Evolutionary conservation across 805 yeast genomes (phyloP).

Genomic region (Hanseniaspora opuntiae): DNA sequence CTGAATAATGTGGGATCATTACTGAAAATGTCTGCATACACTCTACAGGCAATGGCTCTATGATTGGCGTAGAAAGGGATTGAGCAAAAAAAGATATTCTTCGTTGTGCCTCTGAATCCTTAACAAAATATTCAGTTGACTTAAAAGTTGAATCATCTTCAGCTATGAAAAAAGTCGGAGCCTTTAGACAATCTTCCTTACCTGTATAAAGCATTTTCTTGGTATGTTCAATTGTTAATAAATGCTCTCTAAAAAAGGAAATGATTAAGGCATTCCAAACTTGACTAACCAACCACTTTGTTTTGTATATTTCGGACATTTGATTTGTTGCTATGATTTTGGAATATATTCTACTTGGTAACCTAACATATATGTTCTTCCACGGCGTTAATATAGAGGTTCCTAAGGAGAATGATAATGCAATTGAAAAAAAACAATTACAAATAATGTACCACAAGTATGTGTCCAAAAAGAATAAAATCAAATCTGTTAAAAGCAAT

Average conservation of each 20-base stretch:
- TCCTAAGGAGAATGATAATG: slow-evolving; percentile 58
- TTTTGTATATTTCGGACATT: slow-evolving; percentile 34
- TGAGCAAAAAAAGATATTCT: slow-evolving; percentile 83
- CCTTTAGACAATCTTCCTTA: slow-evolving; percentile 35
- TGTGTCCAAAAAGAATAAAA: slow-evolving; percentile 65
- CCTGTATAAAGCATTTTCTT: slow-evolving; percentile 51
- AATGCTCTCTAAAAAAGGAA: slow-evolving; percentile 70
- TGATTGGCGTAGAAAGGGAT: slow-evolving; percentile 73
- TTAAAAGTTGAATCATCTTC: slow-evolving; percentile 65
- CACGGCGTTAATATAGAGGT: slow-evolving; percentile 82
- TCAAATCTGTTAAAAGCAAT: slow-evolving; percentile 47
- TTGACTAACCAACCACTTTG: slow-evolving; percentile 48
- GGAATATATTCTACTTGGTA: slow-evolving; percentile 64
- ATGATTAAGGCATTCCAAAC: slow-evolving; percentile 77
- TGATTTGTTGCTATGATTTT: slow-evolving; percentile 46
- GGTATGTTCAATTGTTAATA: slow-evolving; percentile 60
- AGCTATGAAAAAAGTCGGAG: slow-evolving; percentile 66
- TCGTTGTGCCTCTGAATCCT: slow-evolving; percentile 65
- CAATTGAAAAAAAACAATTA: slow-evolving; percentile 60
- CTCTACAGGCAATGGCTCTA: slow-evolving; percentile 50
- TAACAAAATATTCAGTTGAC: slow-evolving; percentile 39
- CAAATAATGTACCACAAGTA: slow-evolving; percentile 77
- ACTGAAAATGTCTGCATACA: slow-evolving; percentile 76
- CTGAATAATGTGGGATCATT: slow-evolving; percentile 74
- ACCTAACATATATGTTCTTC: slow-evolving; percentile 62